Evolutionary conservation across 305 asterid genomes (phyloP).

Genomic region (Fraxinus dipetala): DNA sequence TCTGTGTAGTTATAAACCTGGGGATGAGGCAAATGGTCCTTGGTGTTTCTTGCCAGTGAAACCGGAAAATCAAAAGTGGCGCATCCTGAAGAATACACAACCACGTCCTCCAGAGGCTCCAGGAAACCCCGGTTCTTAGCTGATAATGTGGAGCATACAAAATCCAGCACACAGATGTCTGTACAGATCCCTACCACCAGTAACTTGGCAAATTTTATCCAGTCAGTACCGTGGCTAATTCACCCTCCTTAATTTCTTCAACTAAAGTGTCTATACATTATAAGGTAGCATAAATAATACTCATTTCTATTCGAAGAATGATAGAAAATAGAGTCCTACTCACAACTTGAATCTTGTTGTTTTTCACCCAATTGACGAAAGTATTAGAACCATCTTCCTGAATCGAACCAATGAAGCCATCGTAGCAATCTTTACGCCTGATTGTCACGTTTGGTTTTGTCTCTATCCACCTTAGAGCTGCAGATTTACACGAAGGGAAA

Average conservation of each 20-base stretch:
- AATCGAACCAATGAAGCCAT: constrained; percentile 62
- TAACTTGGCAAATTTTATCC: constrained; percentile 31
- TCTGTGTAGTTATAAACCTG: constrained; percentile 33
- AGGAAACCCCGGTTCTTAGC: constrained; percentile 60
- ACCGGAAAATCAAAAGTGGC: constrained; percentile 69
- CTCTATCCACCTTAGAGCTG: constrained; percentile 65
- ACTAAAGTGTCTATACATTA: not conserved
- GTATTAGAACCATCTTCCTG: constrained; percentile 61
- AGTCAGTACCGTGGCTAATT: not conserved
- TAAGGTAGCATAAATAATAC: not conserved
- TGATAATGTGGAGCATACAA: constrained; percentile 61
- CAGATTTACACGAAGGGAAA: not conserved
- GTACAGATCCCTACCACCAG: constrained; percentile 68
- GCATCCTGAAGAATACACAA: constrained; percentile 59
- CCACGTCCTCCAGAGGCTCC: constrained; percentile 50
- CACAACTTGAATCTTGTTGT: constrained; percentile 46
- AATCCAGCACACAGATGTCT: constrained; percentile 73
- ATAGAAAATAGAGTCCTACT: constrained; percentile 13
- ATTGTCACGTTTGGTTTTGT: constrained; percentile 55
- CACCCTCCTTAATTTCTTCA: not conserved
- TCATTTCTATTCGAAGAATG: not conserved
- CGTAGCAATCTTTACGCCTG: constrained; percentile 68
- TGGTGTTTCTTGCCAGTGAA: constrained; percentile 40
- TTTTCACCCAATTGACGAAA: constrained; percentile 62
- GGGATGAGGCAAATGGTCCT: constrained; percentile 49